Conservation (phyloP, 78 protist genomes). For the Trichosphaerium sp. region DNA sequence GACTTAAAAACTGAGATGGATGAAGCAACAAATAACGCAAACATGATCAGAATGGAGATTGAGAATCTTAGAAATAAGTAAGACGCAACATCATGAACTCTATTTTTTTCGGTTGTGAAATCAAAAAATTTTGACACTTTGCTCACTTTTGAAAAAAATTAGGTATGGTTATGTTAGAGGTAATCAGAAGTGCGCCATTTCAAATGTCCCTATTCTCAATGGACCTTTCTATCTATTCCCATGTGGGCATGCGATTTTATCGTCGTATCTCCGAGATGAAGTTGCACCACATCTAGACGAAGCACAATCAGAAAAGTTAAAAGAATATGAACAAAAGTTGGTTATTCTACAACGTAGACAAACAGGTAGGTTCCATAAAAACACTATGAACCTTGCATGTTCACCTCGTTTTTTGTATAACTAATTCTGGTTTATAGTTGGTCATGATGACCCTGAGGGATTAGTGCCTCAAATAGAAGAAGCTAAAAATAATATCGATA, state of each 20-base stretch:
- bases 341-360: neutral
- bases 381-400: neutral
- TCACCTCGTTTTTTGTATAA: neutral
- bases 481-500: slow-evolving; percentile 45
- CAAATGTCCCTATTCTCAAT: slow-evolving; percentile 45
- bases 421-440: too few species aligned
- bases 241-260: slow-evolving; percentile 64
- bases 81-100: neutral
- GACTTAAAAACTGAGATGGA: slow-evolving; percentile 74
- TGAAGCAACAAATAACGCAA: slow-evolving; percentile 69
- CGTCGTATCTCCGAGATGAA: neutral
- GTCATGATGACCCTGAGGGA: neutral
- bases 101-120: neutral
- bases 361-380: neutral
- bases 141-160: neutral
- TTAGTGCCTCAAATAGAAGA: slow-evolving; percentile 16
- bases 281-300: neutral
- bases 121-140: neutral
- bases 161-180: slow-evolving; percentile 50
- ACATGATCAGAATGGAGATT: slow-evolving; percentile 71
- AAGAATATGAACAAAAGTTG: neutral
- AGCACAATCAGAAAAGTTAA: neutral
- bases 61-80: slow-evolving; percentile 53
- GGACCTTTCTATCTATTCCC: slow-evolving; percentile 73
- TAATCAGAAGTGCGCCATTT: slow-evolving; percentile 60